Percentiles rank a stretch among this genome's conserved stretches.
These are phyloP conservation scores for Aspergillus haitiensis DNA, from an alignment of 495 filamentous ascomycete genomes.

Conservation along the genomic window DNA sequence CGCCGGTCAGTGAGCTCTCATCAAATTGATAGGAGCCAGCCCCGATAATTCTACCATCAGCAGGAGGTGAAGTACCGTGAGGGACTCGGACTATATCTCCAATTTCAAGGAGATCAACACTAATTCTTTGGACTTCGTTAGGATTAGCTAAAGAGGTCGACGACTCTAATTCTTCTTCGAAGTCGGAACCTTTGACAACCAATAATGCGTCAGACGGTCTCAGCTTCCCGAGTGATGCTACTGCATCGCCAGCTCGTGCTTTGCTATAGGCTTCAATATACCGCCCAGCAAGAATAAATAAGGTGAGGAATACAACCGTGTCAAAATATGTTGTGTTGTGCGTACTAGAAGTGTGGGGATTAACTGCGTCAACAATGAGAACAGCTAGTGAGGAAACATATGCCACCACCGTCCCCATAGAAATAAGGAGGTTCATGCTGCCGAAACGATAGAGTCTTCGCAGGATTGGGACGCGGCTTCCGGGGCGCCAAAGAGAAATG, in stretches of 20 bases:
- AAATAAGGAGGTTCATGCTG: conserved; percentile 95
- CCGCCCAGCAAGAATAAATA: conserved; percentile 82
- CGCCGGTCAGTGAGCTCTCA: conserved; percentile 88
- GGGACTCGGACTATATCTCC: conserved; percentile 76
- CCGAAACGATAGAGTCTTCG: conserved; percentile 88
- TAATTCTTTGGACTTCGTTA: conserved; percentile 45
- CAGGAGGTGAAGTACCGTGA: conserved; percentile 81
- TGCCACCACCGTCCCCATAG: conserved; percentile 82
- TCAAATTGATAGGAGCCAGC: conserved; percentile 70
- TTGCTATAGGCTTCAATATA: conserved; percentile 92
- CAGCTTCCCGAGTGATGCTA: conserved; percentile 74
- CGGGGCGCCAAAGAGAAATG: conserved; percentile 72
- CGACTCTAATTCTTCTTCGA: too few species aligned
- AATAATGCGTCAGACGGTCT: conserved; percentile 78
- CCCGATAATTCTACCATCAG: conserved; percentile 69
- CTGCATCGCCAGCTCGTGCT: conserved; percentile 85
- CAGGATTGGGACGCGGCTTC: conserved; percentile 72
- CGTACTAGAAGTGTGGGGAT: conserved; percentile 32
- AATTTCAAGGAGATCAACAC: conserved; percentile 76
- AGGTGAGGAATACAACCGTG: conserved; percentile 88
- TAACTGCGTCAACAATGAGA: conserved; percentile 66
- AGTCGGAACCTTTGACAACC: conserved; percentile 39
- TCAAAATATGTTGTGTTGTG: conserved; percentile 82
- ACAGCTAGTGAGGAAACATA: conserved; percentile 83
- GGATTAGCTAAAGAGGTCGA: conserved; percentile 1